Evolutionary conservation across 306 rosid genomes (phyloP).

Genomic region (Acacia crassicarpa): DNA sequence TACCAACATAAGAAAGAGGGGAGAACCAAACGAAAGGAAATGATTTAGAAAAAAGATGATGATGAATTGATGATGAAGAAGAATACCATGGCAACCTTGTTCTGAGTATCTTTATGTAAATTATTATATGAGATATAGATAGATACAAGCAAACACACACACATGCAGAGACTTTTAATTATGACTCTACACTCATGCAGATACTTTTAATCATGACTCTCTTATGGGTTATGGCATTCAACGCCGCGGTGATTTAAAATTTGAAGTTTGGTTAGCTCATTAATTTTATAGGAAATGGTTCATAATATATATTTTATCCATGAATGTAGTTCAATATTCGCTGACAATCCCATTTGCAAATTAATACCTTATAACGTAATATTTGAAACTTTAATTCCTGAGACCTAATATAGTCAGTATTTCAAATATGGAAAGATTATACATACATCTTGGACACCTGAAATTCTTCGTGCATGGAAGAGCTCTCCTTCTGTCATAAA

Average conservation of each 20-base stretch:
- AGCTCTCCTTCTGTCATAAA: slow-evolving; percentile 45
- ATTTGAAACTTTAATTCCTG: not conserved
- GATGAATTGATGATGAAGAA: no score
- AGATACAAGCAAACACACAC: no score
- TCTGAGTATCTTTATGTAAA: no score
- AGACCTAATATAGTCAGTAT: not conserved
- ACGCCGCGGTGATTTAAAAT: not conserved
- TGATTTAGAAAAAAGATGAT: not conserved
- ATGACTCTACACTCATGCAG: not conserved
- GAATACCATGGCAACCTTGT: no score
- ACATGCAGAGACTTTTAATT: no score
- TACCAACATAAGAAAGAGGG: no score
- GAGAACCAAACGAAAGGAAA: not conserved
- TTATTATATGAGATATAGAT: no score
- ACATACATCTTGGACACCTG: slow-evolving; percentile 76
- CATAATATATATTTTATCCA: not conserved
- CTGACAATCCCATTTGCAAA: not conserved
- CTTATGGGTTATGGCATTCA: not conserved
- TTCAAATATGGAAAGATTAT: slow-evolving; percentile 8
- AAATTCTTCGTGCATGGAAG: slow-evolving; percentile 61
- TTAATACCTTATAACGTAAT: not conserved
- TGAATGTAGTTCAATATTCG: not conserved
- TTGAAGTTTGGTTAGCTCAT: no score
- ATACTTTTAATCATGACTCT: not conserved
- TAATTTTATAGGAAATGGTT: no score